Percentiles rank a stretch among this genome's conserved stretches.
phyloP scores from a whole-genome alignment of 805 yeast genomes.

The Candida alai region DNA sequence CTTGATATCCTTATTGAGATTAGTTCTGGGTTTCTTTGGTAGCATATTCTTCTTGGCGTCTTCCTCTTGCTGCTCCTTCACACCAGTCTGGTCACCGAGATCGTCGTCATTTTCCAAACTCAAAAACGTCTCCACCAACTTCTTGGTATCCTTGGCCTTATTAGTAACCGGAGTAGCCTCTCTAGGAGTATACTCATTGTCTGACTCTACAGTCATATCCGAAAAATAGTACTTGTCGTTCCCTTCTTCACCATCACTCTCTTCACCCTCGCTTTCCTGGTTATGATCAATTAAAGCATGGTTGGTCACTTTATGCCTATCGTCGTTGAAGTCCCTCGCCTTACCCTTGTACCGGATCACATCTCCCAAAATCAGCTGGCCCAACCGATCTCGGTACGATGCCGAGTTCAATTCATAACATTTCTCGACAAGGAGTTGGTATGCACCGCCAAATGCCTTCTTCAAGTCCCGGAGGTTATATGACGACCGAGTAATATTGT shows the following conservation, averaged over 20 bases:
- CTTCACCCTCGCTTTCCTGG: conserved; percentile 18
- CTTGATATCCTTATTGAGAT: conserved; percentile 30
- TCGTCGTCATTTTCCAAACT: conserved; percentile 17
- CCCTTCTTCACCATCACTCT: conserved; percentile 33
- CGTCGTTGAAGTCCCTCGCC: conserved; percentile 74
- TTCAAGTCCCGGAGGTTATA: conserved; percentile 76
- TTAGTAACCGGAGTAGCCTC: conserved; percentile 10
- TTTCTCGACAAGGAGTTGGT: conserved; percentile 65
- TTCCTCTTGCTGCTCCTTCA: conserved; percentile 8
- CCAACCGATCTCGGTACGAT: conserved; percentile 61
- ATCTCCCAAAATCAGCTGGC: conserved; percentile 74
- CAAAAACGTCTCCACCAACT: conserved; percentile 19
- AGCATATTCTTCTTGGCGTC: too few species aligned
- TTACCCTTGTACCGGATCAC: conserved; percentile 73
- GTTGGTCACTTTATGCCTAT: conserved; percentile 58
- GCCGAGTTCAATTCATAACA: conserved; percentile 71
- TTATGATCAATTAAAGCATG: conserved; percentile 46
- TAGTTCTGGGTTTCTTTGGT: conserved; percentile 15
- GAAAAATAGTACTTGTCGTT: conserved; percentile 42
- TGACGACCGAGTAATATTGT: conserved; percentile 83
- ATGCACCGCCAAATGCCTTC: conserved; percentile 87
- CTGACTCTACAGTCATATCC: conserved; percentile 39
- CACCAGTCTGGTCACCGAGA: conserved; percentile 9
- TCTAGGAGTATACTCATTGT: conserved; percentile 14
- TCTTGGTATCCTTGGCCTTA: conserved; percentile 11